phyloP scores from a whole-genome alignment of 1,284 basidiomycete species.

The Cutaneotrichosporon cavernicola region DNA sequence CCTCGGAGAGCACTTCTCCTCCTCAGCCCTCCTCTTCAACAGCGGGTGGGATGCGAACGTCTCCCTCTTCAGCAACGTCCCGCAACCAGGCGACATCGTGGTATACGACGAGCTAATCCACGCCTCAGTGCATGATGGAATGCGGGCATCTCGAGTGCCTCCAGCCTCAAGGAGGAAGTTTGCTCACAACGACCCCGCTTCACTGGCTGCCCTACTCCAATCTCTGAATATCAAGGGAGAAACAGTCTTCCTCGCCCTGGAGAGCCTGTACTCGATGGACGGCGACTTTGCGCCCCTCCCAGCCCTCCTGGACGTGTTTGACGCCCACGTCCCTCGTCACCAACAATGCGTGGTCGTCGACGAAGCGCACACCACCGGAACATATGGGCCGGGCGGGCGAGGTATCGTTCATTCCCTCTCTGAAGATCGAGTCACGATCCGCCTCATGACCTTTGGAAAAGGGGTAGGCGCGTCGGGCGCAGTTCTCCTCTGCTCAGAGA shows the following conservation, averaged over 20 bases:
- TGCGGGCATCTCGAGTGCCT: slow-evolving; percentile 66
- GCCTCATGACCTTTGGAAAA: slow-evolving; percentile 66
- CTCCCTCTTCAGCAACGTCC: slow-evolving; percentile 78
- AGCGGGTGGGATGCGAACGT: slow-evolving; percentile 94
- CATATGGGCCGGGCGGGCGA: slow-evolving; percentile 62
- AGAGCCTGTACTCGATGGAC: slow-evolving; percentile 93
- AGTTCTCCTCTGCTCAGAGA: slow-evolving; percentile 68
- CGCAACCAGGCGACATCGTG: slow-evolving; percentile 74
- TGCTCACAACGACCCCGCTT: slow-evolving; percentile 67
- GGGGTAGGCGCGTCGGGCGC: slow-evolving; percentile 74
- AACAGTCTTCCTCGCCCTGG: slow-evolving; percentile 65
- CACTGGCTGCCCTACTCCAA: slow-evolving; percentile 33
- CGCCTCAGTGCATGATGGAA: slow-evolving; percentile 87
- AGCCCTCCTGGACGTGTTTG: slow-evolving; percentile 61
- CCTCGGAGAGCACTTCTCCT: slow-evolving; percentile 65
- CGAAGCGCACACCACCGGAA: slow-evolving; percentile 86
- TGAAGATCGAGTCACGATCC: slow-evolving; percentile 50
- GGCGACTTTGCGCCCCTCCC: slow-evolving; percentile 79
- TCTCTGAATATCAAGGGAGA: not conserved
- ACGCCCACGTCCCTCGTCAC: slow-evolving; percentile 49
- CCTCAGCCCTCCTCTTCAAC: slow-evolving; percentile 81
- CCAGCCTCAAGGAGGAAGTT: slow-evolving; percentile 58
- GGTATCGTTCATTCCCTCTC: slow-evolving; percentile 56
- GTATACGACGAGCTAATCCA: slow-evolving; percentile 88
- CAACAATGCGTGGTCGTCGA: slow-evolving; percentile 62